Conservation (phyloP, 805 yeast species). For the Cyberlindnera maclurae region DNA sequence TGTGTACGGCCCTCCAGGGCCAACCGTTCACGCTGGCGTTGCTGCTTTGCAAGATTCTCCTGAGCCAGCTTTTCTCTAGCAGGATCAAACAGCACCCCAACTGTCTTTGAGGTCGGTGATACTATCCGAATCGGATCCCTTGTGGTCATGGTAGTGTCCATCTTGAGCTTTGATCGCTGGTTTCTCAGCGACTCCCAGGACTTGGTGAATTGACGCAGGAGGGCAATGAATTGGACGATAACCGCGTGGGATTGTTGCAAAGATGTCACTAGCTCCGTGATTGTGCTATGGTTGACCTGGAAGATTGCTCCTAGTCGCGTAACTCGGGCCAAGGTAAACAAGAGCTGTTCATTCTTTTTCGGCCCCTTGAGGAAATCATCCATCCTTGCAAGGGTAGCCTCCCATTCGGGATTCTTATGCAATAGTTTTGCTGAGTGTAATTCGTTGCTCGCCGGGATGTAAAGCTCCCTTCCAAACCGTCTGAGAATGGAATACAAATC, state of each 20-base stretch:
- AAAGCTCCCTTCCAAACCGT: conserved; percentile 35
- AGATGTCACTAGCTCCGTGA: conserved; percentile 25
- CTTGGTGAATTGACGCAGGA: conserved; percentile 12
- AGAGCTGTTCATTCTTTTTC: conserved; percentile 36
- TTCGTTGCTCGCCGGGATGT: conserved; percentile 30
- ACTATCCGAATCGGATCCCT: neutral
- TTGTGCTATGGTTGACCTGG: conserved; percentile 26
- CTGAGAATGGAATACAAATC: conserved; percentile 36
- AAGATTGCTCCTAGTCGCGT: conserved; percentile 31
- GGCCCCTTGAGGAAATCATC: conserved; percentile 32
- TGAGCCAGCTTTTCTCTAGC: conserved; percentile 14
- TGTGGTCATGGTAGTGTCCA: conserved; percentile 1
- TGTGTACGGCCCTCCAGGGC: conserved; percentile 10
- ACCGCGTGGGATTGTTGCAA: conserved; percentile 8
- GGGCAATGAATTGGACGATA: conserved; percentile 3
- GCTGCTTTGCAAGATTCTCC: conserved; percentile 15
- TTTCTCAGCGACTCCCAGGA: conserved; percentile 15
- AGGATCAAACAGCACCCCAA: conserved; percentile 14
- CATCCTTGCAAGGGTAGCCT: conserved; percentile 23
- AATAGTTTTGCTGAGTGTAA: conserved; percentile 34
- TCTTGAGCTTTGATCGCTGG: conserved; percentile 6
- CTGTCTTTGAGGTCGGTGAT: conserved; percentile 6
- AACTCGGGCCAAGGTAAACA: conserved; percentile 36
- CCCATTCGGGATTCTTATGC: conserved; percentile 23
- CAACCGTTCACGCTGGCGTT: conserved; percentile 13